Evolutionary conservation across 1,284 basidiomycete species (phyloP).

Genomic region (Marasmius fiardii): DNA sequence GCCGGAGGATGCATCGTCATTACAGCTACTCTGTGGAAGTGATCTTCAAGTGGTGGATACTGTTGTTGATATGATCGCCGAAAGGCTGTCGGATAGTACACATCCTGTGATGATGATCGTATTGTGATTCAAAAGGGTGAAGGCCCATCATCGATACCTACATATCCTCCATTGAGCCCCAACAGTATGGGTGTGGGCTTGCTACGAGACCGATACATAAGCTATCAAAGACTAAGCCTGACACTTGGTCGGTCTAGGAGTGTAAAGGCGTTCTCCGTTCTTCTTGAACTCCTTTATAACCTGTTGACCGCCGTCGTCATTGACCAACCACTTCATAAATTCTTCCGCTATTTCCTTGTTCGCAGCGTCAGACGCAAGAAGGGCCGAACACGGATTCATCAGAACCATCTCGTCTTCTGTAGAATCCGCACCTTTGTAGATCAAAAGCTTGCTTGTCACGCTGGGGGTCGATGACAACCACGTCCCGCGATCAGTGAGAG

Average conservation of each 20-base stretch:
- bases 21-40: too few relatives aligned
- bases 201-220: too few relatives aligned
- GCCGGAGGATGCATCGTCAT: too few relatives aligned
- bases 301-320: not conserved
- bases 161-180: too few relatives aligned
- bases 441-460: not conserved
- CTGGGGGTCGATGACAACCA: constrained; percentile 35
- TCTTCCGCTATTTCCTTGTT: not conserved
- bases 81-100: too few relatives aligned
- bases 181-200: too few relatives aligned
- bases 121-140: too few relatives aligned
- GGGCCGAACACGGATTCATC: not conserved
- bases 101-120: too few relatives aligned
- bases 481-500: constrained; percentile 43
- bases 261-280: not conserved
- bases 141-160: too few relatives aligned
- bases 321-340: not conserved
- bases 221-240: not conserved
- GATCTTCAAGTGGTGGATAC: too few relatives aligned
- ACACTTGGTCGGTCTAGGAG: not conserved
- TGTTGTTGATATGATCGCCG: too few relatives aligned
- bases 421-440: not conserved
- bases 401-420: not conserved
- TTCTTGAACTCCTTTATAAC: not conserved
- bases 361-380: not conserved